Evolutionary conservation across 73 alveolate genomes (phyloP).

Genomic region (Urostyla sp.): DNA sequence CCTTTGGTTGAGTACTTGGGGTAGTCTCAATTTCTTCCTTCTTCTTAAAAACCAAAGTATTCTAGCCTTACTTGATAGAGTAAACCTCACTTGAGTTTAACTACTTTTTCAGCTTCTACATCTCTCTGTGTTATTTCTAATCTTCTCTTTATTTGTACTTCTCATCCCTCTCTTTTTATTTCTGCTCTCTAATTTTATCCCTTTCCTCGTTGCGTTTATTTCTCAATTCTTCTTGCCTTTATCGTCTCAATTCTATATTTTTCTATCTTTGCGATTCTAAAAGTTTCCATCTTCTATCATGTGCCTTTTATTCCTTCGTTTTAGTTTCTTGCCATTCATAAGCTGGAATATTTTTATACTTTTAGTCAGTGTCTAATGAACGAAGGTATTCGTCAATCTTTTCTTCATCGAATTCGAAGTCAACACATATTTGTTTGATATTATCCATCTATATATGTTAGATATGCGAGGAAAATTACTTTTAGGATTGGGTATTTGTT

Average conservation of each 20-base stretch:
- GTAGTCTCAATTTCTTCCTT: slow-evolving; percentile 14
- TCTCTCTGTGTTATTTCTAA: neutral
- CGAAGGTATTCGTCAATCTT: slow-evolving; percentile 42
- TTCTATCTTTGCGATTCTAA: slow-evolving; percentile 41
- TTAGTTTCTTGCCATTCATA: slow-evolving; percentile 47
- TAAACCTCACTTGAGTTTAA: no score
- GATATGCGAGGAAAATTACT: neutral
- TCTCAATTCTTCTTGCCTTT: slow-evolving; percentile 6
- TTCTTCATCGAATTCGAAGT: slow-evolving; percentile 52
- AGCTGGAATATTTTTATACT: slow-evolving; percentile 54
- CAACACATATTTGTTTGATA: slow-evolving; percentile 27
- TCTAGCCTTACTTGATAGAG: neutral
- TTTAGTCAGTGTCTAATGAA: slow-evolving; percentile 41
- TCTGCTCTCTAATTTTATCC: neutral
- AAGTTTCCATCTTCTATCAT: slow-evolving; percentile 41
- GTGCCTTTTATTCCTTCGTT: slow-evolving; percentile 51
- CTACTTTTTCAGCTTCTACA: neutral
- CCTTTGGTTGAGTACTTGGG: neutral
- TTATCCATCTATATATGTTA: slow-evolving; percentile 28
- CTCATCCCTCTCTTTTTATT: slow-evolving; percentile 14
- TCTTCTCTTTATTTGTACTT: slow-evolving; percentile 13
- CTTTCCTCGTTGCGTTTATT: neutral
- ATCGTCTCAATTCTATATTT: slow-evolving; percentile 17
- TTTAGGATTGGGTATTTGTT: neutral
- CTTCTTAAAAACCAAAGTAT: slow-evolving; percentile 37